phyloP scores from a whole-genome alignment of 73 alveolate genomes.

The Tetrahymena malaccensis region DNA sequence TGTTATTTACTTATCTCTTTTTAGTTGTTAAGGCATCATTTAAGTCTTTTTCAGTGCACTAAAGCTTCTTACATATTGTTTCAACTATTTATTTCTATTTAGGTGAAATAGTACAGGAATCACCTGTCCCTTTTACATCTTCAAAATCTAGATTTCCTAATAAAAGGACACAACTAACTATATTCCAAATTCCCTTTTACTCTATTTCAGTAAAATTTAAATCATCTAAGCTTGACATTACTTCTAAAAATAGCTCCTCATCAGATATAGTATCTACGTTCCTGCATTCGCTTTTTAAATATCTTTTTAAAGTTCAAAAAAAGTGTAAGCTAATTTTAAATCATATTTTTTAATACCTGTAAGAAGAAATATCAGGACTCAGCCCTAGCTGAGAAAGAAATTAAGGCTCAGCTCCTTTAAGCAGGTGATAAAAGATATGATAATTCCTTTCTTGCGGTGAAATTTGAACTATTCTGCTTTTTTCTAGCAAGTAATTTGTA shows the following conservation, averaged over 20 bases:
- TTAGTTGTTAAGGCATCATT: slow-evolving; percentile 34
- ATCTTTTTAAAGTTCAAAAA: neutral
- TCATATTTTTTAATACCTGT: slow-evolving; percentile 5
- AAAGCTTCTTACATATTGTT: slow-evolving; percentile 53
- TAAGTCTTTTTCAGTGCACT: slow-evolving; percentile 37
- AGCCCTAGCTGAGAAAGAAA: slow-evolving; percentile 33
- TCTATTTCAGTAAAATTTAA: slow-evolving; percentile 42
- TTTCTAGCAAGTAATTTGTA: slow-evolving; percentile 80
- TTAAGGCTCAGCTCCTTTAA: slow-evolving; percentile 60
- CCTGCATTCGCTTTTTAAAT: neutral
- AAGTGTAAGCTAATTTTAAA: slow-evolving; percentile 24
- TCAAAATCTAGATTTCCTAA: slow-evolving; percentile 81
- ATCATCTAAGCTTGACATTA: slow-evolving; percentile 24
- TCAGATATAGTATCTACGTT: slow-evolving; percentile 47
- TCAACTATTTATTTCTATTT: slow-evolving; percentile 44
- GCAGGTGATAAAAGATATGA: slow-evolving; percentile 88
- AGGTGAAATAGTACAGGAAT: slow-evolving; percentile 51
- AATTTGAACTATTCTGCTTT: slow-evolving; percentile 79
- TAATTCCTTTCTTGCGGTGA: slow-evolving; percentile 83
- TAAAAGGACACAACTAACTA: slow-evolving; percentile 50
- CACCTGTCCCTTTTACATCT: slow-evolving; percentile 66
- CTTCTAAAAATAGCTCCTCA: slow-evolving; percentile 49
- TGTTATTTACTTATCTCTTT: slow-evolving; percentile 31
- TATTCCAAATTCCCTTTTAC: slow-evolving; percentile 47
- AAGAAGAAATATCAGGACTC: neutral